Percentiles rank a stretch among this genome's conserved stretches.
Evolutionary conservation across 2,329 filamentous ascomycete genomes (phyloP).

Genomic region (Eurotiales sp.): DNA sequence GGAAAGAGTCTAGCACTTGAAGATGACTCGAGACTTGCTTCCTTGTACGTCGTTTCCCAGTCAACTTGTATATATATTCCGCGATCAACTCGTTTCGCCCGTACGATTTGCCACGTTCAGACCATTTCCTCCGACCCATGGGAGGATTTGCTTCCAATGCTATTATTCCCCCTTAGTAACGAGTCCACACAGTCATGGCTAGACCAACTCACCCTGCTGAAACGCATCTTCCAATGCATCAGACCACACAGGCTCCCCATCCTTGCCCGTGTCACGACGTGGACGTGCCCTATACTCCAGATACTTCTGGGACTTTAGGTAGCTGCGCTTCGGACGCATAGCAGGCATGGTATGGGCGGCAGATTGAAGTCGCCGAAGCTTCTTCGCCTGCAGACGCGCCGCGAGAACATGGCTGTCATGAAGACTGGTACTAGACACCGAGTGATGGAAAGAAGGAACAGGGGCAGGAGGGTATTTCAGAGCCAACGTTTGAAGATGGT

Average conservation of each 20-base stretch:
- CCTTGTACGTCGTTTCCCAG: constrained; percentile 50
- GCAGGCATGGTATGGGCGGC: constrained; percentile 22
- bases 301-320: constrained; percentile 43
- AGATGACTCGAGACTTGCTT: constrained; percentile 64
- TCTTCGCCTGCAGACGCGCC: constrained; percentile 32
- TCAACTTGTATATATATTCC: constrained; percentile 54
- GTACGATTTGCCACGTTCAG: constrained; percentile 49
- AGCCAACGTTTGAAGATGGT: constrained; percentile 32
- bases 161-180: constrained; percentile 18
- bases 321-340: constrained; percentile 25
- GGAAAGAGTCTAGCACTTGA: constrained; percentile 57
- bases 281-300: constrained; percentile 42
- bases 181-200: background rate
- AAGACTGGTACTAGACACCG: constrained; percentile 24
- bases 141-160: constrained; percentile 54
- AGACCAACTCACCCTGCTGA: constrained; percentile 39
- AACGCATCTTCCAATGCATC: constrained; percentile 47
- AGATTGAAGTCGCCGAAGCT: constrained; percentile 33
- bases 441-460: constrained; percentile 24
- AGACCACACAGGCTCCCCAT: constrained; percentile 44
- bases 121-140: constrained; percentile 56
- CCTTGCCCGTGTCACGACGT: constrained; percentile 40
- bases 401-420: constrained; percentile 24
- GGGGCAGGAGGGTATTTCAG: constrained; percentile 34
- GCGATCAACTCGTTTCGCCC: constrained; percentile 62